A percentile compares a stretch with the other conserved stretches of the same genome.
These are phyloP conservation scores for Apiospora hydei DNA, from an alignment of 2,329 filamentous ascomycete species.

Conservation along the genomic window DNA sequence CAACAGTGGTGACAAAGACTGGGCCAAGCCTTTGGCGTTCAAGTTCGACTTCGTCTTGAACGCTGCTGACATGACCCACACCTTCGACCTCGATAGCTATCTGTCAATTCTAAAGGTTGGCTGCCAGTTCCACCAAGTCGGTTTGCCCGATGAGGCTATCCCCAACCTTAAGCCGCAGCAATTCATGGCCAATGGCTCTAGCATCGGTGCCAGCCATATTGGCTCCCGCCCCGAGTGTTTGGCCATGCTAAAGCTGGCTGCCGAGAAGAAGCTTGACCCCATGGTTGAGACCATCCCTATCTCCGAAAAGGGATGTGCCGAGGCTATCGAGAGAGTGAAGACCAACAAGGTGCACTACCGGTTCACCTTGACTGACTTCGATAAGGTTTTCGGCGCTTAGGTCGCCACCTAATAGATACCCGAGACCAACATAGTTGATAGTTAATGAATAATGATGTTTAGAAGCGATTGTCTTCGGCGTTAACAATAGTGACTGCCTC, in stretches of 20 bases:
- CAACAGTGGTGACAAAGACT: slow-evolving; percentile 56
- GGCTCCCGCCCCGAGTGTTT: slow-evolving; percentile 67
- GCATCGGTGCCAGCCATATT: slow-evolving; percentile 60
- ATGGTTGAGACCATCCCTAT: slow-evolving; percentile 69
- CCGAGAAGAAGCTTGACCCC: slow-evolving; percentile 54
- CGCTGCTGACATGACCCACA: slow-evolving; percentile 56
- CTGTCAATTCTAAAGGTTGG: slow-evolving; percentile 59
- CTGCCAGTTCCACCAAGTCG: slow-evolving; percentile 64
- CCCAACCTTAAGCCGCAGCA: slow-evolving; percentile 49
- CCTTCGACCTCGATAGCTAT: slow-evolving; percentile 62
- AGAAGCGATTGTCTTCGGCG: neutral
- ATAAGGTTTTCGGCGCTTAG: slow-evolving; percentile 66
- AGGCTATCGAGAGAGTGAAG: slow-evolving; percentile 74
- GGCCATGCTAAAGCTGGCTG: slow-evolving; percentile 65
- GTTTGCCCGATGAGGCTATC: slow-evolving; percentile 60
- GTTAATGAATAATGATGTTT: neutral
- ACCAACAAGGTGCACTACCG: slow-evolving; percentile 73
- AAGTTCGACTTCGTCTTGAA: slow-evolving; percentile 61
- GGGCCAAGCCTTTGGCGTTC: slow-evolving; percentile 62
- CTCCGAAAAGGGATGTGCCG: slow-evolving; percentile 70
- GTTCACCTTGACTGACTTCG: slow-evolving; percentile 72
- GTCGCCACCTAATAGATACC: neutral
- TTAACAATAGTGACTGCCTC: neutral
- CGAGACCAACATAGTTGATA: neutral
- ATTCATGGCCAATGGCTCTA: slow-evolving; percentile 50